Evolutionary conservation across 2,329 filamentous ascomycete species (phyloP).

Genomic region (Meredithiella fracta): DNA sequence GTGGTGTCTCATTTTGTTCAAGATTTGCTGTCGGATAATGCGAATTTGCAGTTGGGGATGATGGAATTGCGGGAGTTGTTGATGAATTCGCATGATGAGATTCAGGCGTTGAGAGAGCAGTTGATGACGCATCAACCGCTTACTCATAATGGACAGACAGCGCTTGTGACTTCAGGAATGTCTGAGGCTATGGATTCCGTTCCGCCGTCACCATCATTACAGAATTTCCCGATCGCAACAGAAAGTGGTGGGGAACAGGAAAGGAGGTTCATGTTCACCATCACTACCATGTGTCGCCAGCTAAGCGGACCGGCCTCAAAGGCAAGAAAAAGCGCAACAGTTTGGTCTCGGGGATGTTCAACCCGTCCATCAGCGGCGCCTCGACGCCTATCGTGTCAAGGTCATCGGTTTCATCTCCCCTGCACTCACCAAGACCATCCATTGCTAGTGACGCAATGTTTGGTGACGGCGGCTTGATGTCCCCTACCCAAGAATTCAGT

Average conservation of each 20-base stretch:
- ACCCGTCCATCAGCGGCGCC: conserved; percentile 24
- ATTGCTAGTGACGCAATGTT: not conserved
- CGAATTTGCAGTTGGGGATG: conserved; percentile 80
- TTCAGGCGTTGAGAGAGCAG: conserved; percentile 71
- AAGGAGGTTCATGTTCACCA: conserved; percentile 86
- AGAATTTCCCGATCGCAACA: conserved; percentile 16
- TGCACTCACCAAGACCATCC: conserved; percentile 10
- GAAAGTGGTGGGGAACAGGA: conserved; percentile 25
- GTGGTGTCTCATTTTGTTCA: conserved; percentile 95
- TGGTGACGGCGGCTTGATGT: conserved; percentile 1
- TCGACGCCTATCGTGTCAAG: not conserved
- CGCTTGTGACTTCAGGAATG: not conserved
- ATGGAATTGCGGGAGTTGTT: conserved; percentile 83
- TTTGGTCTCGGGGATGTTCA: conserved; percentile 44
- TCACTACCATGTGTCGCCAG: conserved; percentile 64
- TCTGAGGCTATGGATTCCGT: not conserved
- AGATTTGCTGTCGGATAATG: conserved; percentile 88
- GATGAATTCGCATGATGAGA: conserved; percentile 82
- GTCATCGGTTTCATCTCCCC: conserved; percentile 4
- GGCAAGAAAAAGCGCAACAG: conserved; percentile 56
- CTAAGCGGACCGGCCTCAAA: conserved; percentile 40
- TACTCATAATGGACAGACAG: not conserved
- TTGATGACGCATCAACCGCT: conserved; percentile 59
- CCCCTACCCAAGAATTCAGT: not conserved
- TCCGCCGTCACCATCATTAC: conserved; percentile 14